Percentiles rank a stretch among this genome's conserved stretches.
These are phyloP conservation scores for Crithidia bombi DNA, from an alignment of 208 protist genomes.

Conservation along the genomic window DNA sequence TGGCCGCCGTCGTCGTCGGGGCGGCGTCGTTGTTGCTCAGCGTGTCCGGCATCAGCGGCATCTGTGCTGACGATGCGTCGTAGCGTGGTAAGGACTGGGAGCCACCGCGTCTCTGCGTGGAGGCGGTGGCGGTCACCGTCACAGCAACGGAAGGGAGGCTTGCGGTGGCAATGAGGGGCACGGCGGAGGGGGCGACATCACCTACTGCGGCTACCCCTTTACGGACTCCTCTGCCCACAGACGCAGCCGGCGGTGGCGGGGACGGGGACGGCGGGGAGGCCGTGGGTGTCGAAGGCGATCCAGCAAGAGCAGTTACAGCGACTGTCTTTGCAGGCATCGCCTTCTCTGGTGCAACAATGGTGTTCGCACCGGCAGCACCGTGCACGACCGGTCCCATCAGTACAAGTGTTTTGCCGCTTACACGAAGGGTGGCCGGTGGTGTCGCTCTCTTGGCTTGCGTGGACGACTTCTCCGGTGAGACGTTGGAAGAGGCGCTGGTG, in stretches of 20 bases:
- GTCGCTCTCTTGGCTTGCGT: not conserved
- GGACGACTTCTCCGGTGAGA: not conserved
- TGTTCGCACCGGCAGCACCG: not conserved
- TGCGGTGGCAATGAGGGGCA: not conserved
- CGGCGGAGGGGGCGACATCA: no score
- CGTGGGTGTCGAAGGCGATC: not conserved
- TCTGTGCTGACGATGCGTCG: not conserved
- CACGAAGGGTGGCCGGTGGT: constrained; percentile 1
- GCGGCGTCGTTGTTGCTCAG: not conserved
- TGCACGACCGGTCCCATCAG: not conserved
- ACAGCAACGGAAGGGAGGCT: not conserved
- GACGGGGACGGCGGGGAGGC: not conserved
- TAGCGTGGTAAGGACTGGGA: not conserved
- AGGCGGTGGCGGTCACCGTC: not conserved
- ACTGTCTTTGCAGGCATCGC: not conserved
- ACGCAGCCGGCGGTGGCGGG: not conserved
- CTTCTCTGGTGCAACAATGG: not conserved
- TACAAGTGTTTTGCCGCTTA: not conserved
- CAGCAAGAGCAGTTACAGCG: not conserved
- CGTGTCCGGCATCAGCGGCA: not conserved
- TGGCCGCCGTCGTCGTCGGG: not conserved
- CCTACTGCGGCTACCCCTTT: no score
- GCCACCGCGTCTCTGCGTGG: not conserved
- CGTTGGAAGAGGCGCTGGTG: not conserved
- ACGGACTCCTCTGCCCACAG: no score